Evolutionary conservation across 495 filamentous ascomycete genomes (phyloP).

Genomic region (Penicillium subrubescens): DNA sequence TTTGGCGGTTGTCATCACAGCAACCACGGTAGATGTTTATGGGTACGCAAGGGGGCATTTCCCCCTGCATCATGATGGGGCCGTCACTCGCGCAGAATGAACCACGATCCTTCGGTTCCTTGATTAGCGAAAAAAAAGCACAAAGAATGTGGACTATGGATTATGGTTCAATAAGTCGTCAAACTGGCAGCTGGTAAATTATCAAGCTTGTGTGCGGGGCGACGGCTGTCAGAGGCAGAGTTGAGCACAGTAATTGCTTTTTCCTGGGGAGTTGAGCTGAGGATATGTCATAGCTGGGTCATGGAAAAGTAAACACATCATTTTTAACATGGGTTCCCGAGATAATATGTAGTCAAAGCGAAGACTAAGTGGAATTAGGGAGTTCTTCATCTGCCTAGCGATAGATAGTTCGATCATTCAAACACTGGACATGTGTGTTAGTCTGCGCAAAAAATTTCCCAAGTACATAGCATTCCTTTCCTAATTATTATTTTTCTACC

Average conservation of each 20-base stretch:
- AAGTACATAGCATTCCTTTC: neutral
- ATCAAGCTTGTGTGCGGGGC: too few species aligned
- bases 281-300: neutral
- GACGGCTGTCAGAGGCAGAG: too few species aligned
- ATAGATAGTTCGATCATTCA: neutral
- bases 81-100: neutral
- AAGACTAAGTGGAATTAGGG: neutral
- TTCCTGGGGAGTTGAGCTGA: neutral
- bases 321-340: neutral
- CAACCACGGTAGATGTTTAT: neutral
- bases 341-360: neutral
- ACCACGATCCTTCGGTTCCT: neutral
- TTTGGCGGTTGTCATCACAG: too few species aligned
- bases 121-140: neutral
- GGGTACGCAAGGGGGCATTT: neutral
- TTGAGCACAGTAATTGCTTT: neutral
- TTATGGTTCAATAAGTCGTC: neutral
- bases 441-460: neutral
- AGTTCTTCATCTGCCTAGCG: neutral
- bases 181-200: neutral
- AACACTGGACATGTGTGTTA: neutral
- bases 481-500: neutral
- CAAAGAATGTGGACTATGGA: neutral
- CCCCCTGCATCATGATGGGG: neutral
- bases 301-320: neutral